Conservation (phyloP, 2,329 filamentous ascomycete genomes). For the Epichloe gansuensis region DNA sequence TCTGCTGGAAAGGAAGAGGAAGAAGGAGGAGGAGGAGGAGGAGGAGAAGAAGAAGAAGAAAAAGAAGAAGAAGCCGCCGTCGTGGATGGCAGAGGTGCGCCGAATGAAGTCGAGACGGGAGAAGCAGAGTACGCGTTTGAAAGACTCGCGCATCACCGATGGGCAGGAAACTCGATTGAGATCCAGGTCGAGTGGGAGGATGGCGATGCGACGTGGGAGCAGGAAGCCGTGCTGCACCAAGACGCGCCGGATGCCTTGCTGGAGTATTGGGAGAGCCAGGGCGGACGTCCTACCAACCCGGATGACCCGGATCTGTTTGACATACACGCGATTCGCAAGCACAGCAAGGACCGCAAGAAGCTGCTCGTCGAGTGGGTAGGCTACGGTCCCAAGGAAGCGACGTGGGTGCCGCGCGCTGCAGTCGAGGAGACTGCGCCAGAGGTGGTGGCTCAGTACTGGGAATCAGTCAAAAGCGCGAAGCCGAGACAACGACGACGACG, state of each 20-base stretch:
- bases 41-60: too few relatives aligned
- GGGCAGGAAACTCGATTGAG: slow-evolving; percentile 17
- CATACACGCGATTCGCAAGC: slow-evolving; percentile 21
- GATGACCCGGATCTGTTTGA: slow-evolving; percentile 18
- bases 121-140: slow-evolving; percentile 11
- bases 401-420: slow-evolving; percentile 17
- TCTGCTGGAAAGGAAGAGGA: background rate
- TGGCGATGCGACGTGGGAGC: slow-evolving; percentile 21
- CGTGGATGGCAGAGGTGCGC: background rate
- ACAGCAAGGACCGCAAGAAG: slow-evolving; percentile 15
- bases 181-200: slow-evolving; percentile 21
- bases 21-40: too few relatives aligned
- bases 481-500: background rate
- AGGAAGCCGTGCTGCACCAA: slow-evolving; percentile 20
- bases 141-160: slow-evolving; percentile 17
- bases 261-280: slow-evolving; percentile 19
- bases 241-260: slow-evolving; percentile 21
- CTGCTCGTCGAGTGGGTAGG: slow-evolving; percentile 26
- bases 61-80: background rate
- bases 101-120: background rate
- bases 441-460: slow-evolving; percentile 18
- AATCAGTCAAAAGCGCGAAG: background rate
- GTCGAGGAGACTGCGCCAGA: slow-evolving; percentile 17
- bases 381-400: slow-evolving; percentile 16
- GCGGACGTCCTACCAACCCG: slow-evolving; percentile 22